These are phyloP conservation scores for Chaetothyriales sp. DNA, from an alignment of 2,329 filamentous ascomycete species.

Conservation along the genomic window DNA sequence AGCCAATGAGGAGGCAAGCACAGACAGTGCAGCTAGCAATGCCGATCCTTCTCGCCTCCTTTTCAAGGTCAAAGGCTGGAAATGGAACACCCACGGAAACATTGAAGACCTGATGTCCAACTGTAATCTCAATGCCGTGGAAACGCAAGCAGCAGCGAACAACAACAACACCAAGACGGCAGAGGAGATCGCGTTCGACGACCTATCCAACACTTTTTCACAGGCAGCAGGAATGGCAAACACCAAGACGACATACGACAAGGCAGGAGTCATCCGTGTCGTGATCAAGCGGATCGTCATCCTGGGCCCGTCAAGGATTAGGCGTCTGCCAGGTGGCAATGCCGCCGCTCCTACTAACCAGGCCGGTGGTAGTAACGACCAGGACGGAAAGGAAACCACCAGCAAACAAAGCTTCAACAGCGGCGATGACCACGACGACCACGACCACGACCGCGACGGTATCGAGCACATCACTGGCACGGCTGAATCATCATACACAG, in stretches of 20 bases:
- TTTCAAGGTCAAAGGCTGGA: background rate
- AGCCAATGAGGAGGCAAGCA: background rate
- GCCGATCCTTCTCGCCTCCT: background rate
- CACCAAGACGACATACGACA: slow-evolving; percentile 3
- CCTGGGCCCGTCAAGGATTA: background rate
- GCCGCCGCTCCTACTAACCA: no score
- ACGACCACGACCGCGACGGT: background rate
- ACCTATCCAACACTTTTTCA: slow-evolving; percentile 2
- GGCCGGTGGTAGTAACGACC: background rate
- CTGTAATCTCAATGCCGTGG: slow-evolving; percentile 1
- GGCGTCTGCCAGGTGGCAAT: background rate
- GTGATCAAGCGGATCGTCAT: background rate
- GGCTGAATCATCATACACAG: background rate
- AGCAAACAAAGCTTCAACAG: background rate
- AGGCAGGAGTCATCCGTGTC: slow-evolving; percentile 3
- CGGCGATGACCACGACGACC: background rate
- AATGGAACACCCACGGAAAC: background rate
- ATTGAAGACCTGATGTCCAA: slow-evolving; percentile 7
- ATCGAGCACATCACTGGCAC: slow-evolving; percentile 1
- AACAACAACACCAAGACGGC: no score
- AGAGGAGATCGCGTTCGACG: slow-evolving; percentile 4
- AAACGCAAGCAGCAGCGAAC: slow-evolving; percentile 1
- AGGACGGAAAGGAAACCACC: background rate
- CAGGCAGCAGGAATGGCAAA: background rate
- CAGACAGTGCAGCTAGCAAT: no score